Evolutionary conservation across 106 monocot species (phyloP).

Genomic region (Cymbidium sinense): DNA sequence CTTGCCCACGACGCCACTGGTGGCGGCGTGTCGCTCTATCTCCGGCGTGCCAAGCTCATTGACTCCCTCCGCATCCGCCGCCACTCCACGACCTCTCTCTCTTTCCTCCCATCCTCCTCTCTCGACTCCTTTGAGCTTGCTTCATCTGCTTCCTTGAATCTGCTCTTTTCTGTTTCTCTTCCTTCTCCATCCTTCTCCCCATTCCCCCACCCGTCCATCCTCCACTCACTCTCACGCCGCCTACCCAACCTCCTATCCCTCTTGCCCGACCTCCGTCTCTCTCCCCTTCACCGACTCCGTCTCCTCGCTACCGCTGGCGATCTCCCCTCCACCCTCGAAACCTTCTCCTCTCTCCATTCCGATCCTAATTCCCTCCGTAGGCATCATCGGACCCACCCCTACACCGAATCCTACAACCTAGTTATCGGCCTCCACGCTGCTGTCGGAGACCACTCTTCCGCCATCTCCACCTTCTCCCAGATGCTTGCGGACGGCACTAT

Average conservation of each 20-base stretch:
- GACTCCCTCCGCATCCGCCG: conserved; percentile 74
- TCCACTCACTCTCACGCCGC: conserved; percentile 43
- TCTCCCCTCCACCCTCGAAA: conserved; percentile 26
- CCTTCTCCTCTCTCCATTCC: conserved; percentile 36
- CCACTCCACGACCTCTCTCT: conserved; percentile 27
- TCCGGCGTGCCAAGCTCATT: conserved; percentile 73
- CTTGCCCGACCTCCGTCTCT: conserved; percentile 21
- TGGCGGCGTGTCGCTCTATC: conserved; percentile 45
- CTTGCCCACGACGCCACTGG: background rate
- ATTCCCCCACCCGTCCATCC: conserved; percentile 27
- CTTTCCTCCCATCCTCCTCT: conserved; percentile 8
- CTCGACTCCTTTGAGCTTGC: conserved; percentile 46
- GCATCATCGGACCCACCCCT: conserved; percentile 20
- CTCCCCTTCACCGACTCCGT: conserved; percentile 65
- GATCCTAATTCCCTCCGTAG: conserved; percentile 12
- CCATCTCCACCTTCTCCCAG: conserved; percentile 33
- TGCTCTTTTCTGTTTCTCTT: conserved; percentile 49
- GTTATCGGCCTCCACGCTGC: conserved; percentile 48
- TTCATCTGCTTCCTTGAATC: conserved; percentile 41
- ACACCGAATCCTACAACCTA: conserved; percentile 77
- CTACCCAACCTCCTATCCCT: conserved; percentile 35
- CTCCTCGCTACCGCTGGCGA: conserved; percentile 49
- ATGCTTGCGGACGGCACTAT: conserved; percentile 57
- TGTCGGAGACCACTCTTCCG: conserved; percentile 26
- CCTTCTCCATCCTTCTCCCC: conserved; percentile 24